Evolutionary conservation across 805 yeast genomes (phyloP).

Genomic region (Yarrowia sp.): DNA sequence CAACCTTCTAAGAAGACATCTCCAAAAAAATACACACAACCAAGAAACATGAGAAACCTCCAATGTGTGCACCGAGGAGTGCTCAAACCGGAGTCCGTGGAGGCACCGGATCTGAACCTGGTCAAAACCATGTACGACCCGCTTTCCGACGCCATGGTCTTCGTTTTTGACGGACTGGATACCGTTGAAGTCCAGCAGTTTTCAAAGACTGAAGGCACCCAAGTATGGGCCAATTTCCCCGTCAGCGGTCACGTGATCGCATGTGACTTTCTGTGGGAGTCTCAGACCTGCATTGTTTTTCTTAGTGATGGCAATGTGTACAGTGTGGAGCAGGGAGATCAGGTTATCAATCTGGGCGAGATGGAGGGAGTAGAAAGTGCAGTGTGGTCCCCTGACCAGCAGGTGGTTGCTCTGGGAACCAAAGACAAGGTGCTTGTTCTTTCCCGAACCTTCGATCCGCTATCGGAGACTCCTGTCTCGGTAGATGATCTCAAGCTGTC

Average conservation of each 20-base stretch:
- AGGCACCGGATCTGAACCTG: constrained; percentile 63
- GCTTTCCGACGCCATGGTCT: constrained; percentile 67
- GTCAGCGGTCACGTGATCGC: constrained; percentile 46
- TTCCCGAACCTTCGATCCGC: constrained; percentile 74
- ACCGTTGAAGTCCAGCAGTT: constrained; percentile 69
- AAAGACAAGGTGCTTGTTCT: constrained; percentile 56
- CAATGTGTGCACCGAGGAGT: constrained; percentile 31
- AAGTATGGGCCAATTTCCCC: constrained; percentile 27
- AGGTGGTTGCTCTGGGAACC: constrained; percentile 69
- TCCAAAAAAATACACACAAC: background rate
- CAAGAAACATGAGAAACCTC: constrained; percentile 31
- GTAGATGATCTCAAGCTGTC: constrained; percentile 64
- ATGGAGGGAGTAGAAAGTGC: constrained; percentile 68
- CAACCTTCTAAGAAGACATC: constrained; percentile 8
- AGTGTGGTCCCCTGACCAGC: constrained; percentile 89
- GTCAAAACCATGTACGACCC: constrained; percentile 60
- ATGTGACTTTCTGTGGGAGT: constrained; percentile 67
- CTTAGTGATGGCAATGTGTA: constrained; percentile 73
- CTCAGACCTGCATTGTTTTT: constrained; percentile 61
- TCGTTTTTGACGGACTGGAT: constrained; percentile 55
- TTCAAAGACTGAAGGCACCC: constrained; percentile 35
- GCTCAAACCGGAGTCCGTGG: constrained; percentile 49
- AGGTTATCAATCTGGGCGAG: constrained; percentile 56
- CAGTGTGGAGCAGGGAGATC: constrained; percentile 33
- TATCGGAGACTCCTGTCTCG: constrained; percentile 58